These are phyloP conservation scores for Flaveria trinervia DNA, from an alignment of 129 eudicot genomes.

Conservation along the genomic window DNA sequence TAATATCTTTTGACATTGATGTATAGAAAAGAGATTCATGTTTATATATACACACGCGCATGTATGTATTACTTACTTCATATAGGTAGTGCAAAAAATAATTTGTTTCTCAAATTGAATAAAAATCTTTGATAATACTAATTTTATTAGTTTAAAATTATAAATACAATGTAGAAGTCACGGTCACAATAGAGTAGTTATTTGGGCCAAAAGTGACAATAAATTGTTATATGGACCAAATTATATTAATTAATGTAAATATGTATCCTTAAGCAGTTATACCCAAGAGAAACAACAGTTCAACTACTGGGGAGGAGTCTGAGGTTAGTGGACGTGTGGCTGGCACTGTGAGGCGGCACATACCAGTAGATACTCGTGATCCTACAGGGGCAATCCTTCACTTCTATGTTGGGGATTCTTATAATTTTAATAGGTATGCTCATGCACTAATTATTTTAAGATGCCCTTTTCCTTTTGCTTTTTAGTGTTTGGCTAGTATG, in stretches of 20 bases:
- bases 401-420: conserved; percentile 85
- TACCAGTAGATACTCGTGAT: conserved; percentile 90
- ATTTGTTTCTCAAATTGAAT: neutral
- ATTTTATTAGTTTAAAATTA: neutral
- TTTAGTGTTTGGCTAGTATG: neutral
- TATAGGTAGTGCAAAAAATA: neutral
- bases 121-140: neutral
- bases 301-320: conserved; percentile 60
- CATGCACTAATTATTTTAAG: neutral
- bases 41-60: neutral
- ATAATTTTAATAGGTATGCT: conserved; percentile 69
- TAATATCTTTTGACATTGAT: neutral
- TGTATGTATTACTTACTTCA: neutral
- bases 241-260: neutral
- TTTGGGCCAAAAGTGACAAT: neutral
- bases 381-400: conserved; percentile 88
- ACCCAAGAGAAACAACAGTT: conserved; percentile 33
- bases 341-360: conserved; percentile 90
- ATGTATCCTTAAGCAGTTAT: neutral
- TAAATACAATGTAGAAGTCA: neutral
- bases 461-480: neutral
- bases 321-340: conserved; percentile 82
- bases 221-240: neutral
- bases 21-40: neutral
- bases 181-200: neutral